These are phyloP conservation scores for Paratinospora sagittata DNA, from an alignment of 164 flowering plant species.

Conservation along the genomic window DNA sequence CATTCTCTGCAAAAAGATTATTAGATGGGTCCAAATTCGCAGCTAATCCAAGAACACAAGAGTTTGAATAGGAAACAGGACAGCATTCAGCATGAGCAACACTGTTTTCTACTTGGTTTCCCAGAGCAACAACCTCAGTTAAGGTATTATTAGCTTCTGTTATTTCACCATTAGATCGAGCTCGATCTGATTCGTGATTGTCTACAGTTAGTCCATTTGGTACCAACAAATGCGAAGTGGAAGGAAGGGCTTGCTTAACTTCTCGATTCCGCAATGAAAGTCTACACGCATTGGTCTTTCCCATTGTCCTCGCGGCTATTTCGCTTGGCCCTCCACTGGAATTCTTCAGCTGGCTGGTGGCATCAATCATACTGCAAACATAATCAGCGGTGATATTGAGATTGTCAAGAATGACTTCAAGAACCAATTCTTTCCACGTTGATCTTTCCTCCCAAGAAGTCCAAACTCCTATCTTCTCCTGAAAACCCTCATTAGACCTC, in stretches of 20 bases:
- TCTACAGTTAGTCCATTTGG: not conserved
- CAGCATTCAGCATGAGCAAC: not conserved
- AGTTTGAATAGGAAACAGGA: not conserved
- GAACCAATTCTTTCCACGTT: conserved; percentile 30
- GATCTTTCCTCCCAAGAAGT: conserved; percentile 17
- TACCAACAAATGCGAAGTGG: no score
- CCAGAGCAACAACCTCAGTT: not conserved
- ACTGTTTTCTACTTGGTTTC: not conserved
- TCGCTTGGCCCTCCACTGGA: not conserved
- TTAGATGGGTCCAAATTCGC: not conserved
- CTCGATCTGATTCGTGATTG: conserved; percentile 1
- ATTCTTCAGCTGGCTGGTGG: not conserved
- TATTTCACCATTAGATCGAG: conserved; percentile 1
- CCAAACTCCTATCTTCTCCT: conserved; percentile 35
- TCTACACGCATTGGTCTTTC: no score
- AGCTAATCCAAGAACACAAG: not conserved
- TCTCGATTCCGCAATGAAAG: no score
- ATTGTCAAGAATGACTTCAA: not conserved
- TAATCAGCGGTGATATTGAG: not conserved
- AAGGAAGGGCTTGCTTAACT: no score
- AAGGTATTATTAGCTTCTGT: conserved; percentile 1
- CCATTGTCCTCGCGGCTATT: no score
- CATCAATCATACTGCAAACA: not conserved
- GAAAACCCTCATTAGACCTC: conserved; percentile 26
- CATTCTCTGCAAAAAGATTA: not conserved